These are phyloP conservation scores for Stephania cephalantha DNA, from an alignment of 164 flowering plant species.

Conservation along the genomic window DNA sequence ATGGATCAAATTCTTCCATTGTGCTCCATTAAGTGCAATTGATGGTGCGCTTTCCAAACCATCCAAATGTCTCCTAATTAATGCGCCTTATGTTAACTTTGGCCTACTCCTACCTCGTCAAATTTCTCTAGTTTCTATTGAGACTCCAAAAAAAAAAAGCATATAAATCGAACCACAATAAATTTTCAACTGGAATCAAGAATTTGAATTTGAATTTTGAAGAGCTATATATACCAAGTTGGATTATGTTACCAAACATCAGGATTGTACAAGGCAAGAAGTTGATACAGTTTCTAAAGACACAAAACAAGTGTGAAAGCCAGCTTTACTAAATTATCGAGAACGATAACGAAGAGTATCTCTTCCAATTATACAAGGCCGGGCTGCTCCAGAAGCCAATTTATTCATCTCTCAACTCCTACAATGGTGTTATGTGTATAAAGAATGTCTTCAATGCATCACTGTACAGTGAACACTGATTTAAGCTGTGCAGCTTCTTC, in stretches of 20 bases:
- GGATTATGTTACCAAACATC: background rate
- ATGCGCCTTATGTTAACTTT: too few species aligned
- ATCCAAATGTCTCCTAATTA: too few species aligned
- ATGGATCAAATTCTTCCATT: too few species aligned
- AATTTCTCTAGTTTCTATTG: too few species aligned
- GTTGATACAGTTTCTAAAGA: background rate
- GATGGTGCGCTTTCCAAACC: too few species aligned
- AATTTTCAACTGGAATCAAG: background rate
- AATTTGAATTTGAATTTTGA: background rate
- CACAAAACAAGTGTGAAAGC: background rate
- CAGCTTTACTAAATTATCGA: background rate
- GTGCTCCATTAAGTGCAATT: too few species aligned
- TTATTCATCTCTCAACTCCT: constrained; percentile 9
- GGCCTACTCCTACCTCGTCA: too few species aligned
- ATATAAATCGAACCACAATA: background rate
- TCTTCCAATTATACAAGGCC: constrained; percentile 16
- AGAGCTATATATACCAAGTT: background rate
- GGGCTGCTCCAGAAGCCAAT: constrained; percentile 8
- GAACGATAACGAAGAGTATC: background rate
- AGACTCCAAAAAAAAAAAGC: too few species aligned
- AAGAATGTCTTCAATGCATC: background rate
- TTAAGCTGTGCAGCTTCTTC: background rate
- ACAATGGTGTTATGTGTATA: constrained; percentile 2
- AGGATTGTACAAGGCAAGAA: too few species aligned
- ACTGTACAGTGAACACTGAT: background rate